Evolutionary conservation across 129 eudicot species (phyloP).

Genomic region (Apium graveolens): DNA sequence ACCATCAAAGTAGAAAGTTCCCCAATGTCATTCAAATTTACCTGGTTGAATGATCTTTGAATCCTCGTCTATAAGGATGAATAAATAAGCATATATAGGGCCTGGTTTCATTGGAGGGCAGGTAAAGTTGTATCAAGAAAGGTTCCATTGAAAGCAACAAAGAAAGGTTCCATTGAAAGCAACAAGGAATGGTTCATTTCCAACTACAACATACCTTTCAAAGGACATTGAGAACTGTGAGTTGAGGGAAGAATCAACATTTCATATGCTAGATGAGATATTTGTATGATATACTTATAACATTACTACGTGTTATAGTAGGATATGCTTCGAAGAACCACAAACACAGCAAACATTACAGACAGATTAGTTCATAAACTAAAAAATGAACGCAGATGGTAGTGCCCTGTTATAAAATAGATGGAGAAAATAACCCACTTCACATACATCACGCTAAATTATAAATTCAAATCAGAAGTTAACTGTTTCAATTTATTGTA

Average conservation of each 20-base stretch:
- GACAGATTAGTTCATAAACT: not conserved
- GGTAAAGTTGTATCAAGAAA: too few species aligned
- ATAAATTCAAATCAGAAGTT: too few species aligned
- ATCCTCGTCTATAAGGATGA: slow-evolving; percentile 78
- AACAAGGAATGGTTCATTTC: slow-evolving; percentile 72
- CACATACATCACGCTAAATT: too few species aligned
- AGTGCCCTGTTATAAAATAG: not conserved
- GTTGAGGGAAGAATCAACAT: not conserved
- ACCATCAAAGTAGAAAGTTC: too few species aligned
- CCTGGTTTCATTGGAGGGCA: slow-evolving; percentile 73
- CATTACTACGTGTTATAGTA: too few species aligned
- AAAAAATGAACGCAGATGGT: not conserved
- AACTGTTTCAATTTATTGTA: too few species aligned
- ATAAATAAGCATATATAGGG: slow-evolving; percentile 61
- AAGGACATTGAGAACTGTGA: slow-evolving; percentile 11
- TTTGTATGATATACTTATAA: too few species aligned
- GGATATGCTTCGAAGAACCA: too few species aligned
- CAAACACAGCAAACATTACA: too few species aligned
- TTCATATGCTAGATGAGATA: not conserved
- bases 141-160: too few species aligned
- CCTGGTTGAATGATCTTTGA: slow-evolving; percentile 82
- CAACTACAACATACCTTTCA: slow-evolving; percentile 98
- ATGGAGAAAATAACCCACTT: too few species aligned
- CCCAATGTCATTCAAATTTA: slow-evolving; percentile 92
- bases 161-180: slow-evolving; percentile 66